A percentile compares a stretch with the other conserved stretches of the same genome.
These are phyloP conservation scores for Ascochyta fabae DNA, from an alignment of 2,329 filamentous ascomycete genomes.

Conservation along the genomic window DNA sequence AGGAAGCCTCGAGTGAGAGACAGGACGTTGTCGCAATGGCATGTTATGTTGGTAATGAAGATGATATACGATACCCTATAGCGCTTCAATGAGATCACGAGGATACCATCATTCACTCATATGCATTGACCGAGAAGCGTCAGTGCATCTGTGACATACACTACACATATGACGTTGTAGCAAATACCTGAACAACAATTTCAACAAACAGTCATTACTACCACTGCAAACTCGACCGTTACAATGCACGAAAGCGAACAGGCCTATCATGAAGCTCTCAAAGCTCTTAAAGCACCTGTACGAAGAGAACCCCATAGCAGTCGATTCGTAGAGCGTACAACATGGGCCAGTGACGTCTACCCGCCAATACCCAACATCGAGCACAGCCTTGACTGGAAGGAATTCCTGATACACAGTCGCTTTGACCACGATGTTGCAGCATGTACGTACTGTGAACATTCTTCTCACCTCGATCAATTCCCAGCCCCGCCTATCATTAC, in stretches of 20 bases:
- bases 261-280: neutral
- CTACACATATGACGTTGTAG: neutral
- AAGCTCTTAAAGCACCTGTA: neutral
- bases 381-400: neutral
- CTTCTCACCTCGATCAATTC: neutral
- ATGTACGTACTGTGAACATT: neutral
- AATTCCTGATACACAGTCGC: neutral
- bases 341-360: neutral
- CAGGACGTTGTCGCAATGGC: neutral
- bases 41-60: neutral
- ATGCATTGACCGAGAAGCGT: neutral
- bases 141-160: neutral
- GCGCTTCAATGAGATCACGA: conserved; percentile 12
- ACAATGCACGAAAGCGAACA: neutral
- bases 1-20: conserved; percentile 1
- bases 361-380: neutral
- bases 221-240: neutral
- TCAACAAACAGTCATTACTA: neutral
- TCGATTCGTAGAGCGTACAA: neutral
- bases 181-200: neutral
- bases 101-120: neutral
- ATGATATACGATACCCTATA: conserved; percentile 19
- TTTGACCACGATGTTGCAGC: neutral
- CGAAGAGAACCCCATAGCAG: neutral
- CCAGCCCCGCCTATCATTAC: neutral